Evolutionary conservation across 345 rosid genomes (phyloP), one percentile per base, ranked within the genome.

Genomic region (Camelina sativa): DNA sequence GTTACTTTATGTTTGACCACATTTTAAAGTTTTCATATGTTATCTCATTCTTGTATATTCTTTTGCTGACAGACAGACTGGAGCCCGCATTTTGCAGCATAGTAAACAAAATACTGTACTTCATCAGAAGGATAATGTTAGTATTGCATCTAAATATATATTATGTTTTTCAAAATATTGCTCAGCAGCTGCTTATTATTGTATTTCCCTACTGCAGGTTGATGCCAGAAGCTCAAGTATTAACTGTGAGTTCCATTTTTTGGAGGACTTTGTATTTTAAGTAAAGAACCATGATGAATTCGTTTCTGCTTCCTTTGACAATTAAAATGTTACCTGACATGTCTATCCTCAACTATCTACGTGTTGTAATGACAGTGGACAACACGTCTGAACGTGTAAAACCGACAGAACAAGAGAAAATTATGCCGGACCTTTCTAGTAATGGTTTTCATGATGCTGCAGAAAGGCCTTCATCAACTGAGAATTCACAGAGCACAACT

Each of bases 11-110:
- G 44, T 56, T 57, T 57, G 73, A 19, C 20, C 57, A 35, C 58
- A 34, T 60, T 35, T 23, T 43, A 20, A 23, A 34, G 23, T 5
- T 46, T 46, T 20, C 30, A 4, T 47, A 35, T 13, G 43, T 41
- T 32, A 34, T n/a, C 11, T 69, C 55, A 65, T 82, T 83, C 76
- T 58, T 55, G 50, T 73, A 8, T 37, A 35, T 68, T 30, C 11
- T 62, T 62, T 37, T 64, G 40, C 74, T 82, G 84, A 75, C 89
- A 89, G 96, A 67, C 87, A 86, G 91, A 82, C 82, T 76, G 66
- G 87, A 84, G 48, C 64, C 68, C 28, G 11, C 12, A n/a, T 60
- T 72, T 34, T 79, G 63, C 30, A 73, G 35, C 22, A 52, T 65
- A 47, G 74, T 53, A 73, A 84, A 78, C 75, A 22, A 71, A 83